Conservation (phyloP, 495 filamentous ascomycete species). For the Hyaloscypha finlandica region DNA sequence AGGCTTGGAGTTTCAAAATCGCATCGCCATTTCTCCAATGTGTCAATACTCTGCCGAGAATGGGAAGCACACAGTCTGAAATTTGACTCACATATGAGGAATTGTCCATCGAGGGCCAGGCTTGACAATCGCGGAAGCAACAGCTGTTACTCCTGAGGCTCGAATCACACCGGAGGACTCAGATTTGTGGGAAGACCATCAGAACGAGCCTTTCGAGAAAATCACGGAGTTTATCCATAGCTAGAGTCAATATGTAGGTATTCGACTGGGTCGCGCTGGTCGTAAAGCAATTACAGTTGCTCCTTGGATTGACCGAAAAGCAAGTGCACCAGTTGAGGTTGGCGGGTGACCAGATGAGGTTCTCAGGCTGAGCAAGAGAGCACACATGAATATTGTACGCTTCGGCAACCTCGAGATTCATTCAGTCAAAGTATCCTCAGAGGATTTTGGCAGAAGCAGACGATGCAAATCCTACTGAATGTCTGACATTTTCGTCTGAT, state of each 20-base stretch:
- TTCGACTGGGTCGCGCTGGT: conserved; percentile 75
- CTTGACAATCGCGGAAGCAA: conserved; percentile 70
- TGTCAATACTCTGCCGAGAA: conserved; percentile 71
- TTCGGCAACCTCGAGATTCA: too few species aligned
- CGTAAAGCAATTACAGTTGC: conserved; percentile 69
- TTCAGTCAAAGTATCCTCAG: too few species aligned
- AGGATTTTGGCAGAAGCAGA: too few species aligned
- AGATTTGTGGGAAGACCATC: conserved; percentile 74
- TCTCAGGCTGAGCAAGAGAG: too few species aligned
- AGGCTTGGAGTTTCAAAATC: conserved; percentile 59
- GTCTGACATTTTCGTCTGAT: too few species aligned
- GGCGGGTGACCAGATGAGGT: conserved; percentile 62
- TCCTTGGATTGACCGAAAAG: conserved; percentile 58
- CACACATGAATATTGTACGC: too few species aligned
- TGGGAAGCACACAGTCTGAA: conserved; percentile 62
- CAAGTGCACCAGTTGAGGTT: conserved; percentile 46
- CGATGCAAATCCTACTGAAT: too few species aligned
- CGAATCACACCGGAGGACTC: conserved; percentile 71
- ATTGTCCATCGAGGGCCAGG: conserved; percentile 65
- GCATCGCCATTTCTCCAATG: conserved; percentile 58
- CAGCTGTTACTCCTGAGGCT: conserved; percentile 65
- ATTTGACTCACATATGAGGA: conserved; percentile 53
- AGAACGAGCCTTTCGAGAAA: conserved; percentile 61
- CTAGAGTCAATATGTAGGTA: conserved; percentile 66
- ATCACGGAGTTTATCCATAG: conserved; percentile 69